Conservation (phyloP, 2,329 filamentous ascomycete species). For the Xylariaceae sp. region DNA sequence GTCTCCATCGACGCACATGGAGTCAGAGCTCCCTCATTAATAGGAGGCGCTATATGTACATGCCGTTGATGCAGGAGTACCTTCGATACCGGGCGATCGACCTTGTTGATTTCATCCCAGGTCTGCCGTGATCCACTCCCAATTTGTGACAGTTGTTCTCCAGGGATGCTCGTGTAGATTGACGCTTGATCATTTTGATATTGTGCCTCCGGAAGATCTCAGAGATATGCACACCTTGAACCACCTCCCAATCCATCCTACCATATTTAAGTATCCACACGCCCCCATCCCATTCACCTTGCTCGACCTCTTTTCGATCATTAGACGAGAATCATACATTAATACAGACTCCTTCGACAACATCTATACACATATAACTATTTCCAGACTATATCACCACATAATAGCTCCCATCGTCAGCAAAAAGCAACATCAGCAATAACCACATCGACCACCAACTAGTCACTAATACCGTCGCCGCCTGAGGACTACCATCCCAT, state of each 20-base stretch:
- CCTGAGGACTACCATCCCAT: too few relatives aligned
- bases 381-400: too few relatives aligned
- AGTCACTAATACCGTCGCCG: slow-evolving; percentile 9
- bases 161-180: slow-evolving; percentile 47
- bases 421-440: slow-evolving; percentile 1
- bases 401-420: too few relatives aligned
- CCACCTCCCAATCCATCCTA: slow-evolving; percentile 34
- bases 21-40: slow-evolving; percentile 35
- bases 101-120: slow-evolving; percentile 36
- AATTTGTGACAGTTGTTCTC: slow-evolving; percentile 52
- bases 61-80: slow-evolving; percentile 31
- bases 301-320: slow-evolving; percentile 10
- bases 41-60: slow-evolving; percentile 38
- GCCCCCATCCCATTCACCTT: slow-evolving; percentile 24
- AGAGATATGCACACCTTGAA: slow-evolving; percentile 41
- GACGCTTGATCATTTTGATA: slow-evolving; percentile 46
- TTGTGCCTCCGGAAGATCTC: slow-evolving; percentile 45
- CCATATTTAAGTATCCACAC: slow-evolving; percentile 43
- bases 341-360: slow-evolving; percentile 2
- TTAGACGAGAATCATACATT: slow-evolving; percentile 9
- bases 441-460: neutral
- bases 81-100: slow-evolving; percentile 30
- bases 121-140: slow-evolving; percentile 45
- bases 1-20: slow-evolving; percentile 33
- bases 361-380: too few relatives aligned